Evolutionary conservation across 2,329 filamentous ascomycete genomes (phyloP), one percentile per base, ranked within the genome.

Genomic region (Cryphonectria radicalis): DNA sequence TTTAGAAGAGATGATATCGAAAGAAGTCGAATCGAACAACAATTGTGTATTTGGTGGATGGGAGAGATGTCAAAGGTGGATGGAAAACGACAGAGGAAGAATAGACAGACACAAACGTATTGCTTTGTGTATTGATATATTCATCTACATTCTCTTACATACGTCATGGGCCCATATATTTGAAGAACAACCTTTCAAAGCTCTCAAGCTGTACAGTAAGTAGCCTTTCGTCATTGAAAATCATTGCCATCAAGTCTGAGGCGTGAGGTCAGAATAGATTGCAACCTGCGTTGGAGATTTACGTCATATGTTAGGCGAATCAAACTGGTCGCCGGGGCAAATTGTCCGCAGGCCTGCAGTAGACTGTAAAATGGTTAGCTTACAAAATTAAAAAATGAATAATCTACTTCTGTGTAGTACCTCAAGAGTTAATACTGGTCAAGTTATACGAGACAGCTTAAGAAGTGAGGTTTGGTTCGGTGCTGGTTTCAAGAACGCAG

Each of bases 201-300:
- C 55, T 59, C 46, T n/a, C 46, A n/a, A 8, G 14, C 22, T 57
- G 3, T 32, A 32, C 32, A 32, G 55, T 32, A 32, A 32, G 55
- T 32, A 32, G 43, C 28, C 28, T 32, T 66, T 70, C 65, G 72
- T 73, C 72, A 71, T 73, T 67, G 69, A 63, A 70, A 67, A 71
- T 73, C 69, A 69, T 65, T 66, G 10, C 60, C 53, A 40, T 37
- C 42, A 59, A 42, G 59, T 53, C 59, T 32, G 32, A 32, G 32
- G 32, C 32, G 32, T 63, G 66, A 55, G 46, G 57, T 69, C 6
- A 62, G 60, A 53, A 70, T 37, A 63, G 66, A 46, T 63, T 66
- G 68, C 60, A 63, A 37, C 62, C 65, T 70, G 55, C 65, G 22
- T 57, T 63, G 62, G 60, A 68, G 65, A 65, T 63, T 28, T 71